Percentiles rank a stretch among this genome's conserved stretches.
Evolutionary conservation across 768 basidiomycete species (phyloP).

Genomic region (Strobilomyces echinocephalus): DNA sequence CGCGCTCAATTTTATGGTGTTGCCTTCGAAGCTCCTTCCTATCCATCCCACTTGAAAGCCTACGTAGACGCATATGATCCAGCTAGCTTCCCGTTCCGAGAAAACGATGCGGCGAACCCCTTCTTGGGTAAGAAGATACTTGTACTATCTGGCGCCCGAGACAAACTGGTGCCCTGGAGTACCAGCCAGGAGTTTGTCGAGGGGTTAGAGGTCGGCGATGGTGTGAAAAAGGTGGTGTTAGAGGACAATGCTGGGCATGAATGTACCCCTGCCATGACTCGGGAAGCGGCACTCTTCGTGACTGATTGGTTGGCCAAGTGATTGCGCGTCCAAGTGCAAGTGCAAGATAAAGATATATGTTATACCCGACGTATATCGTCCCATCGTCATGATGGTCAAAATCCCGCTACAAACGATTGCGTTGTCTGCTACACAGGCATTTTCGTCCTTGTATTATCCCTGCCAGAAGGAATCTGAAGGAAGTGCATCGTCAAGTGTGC

Average conservation of each 20-base stretch:
- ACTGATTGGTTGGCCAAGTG: constrained; percentile 22
- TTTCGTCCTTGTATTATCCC: too few species aligned
- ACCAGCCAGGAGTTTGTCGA: constrained; percentile 54
- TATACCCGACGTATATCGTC: too few species aligned
- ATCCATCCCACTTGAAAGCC: constrained; percentile 50
- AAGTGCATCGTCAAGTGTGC: too few species aligned
- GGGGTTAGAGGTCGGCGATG: constrained; percentile 49
- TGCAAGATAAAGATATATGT: background rate
- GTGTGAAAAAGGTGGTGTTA: constrained; percentile 53
- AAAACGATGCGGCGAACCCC: constrained; percentile 42
- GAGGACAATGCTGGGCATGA: constrained; percentile 58
- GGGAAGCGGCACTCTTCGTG: constrained; percentile 34
- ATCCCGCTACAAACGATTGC: too few species aligned
- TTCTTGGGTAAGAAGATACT: constrained; percentile 72
- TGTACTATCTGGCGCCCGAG: constrained; percentile 61
- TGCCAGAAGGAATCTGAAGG: too few species aligned
- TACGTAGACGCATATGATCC: constrained; percentile 48
- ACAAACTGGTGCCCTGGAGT: constrained; percentile 64
- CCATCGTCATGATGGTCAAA: too few species aligned
- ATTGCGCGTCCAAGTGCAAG: constrained; percentile 4
- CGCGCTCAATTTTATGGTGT: constrained; percentile 49
- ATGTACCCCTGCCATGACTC: constrained; percentile 57
- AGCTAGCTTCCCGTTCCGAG: constrained; percentile 37
- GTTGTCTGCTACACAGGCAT: too few species aligned
- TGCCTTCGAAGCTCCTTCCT: constrained; percentile 45